Base-by-base conservation (phyloP, 257 asterid genomes). In the Petrea volubilis region DNA sequence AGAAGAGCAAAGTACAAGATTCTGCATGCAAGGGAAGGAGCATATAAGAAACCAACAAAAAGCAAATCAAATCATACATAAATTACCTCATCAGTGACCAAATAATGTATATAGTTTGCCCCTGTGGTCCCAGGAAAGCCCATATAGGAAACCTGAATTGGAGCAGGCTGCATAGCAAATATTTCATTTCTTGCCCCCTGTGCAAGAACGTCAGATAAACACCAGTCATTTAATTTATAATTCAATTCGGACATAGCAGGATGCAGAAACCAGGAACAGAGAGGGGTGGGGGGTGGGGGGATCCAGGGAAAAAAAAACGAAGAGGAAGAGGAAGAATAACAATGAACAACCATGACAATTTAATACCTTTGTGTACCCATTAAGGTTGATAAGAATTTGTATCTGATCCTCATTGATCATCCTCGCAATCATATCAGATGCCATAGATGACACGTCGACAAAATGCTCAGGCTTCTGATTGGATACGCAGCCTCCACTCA, bases 131-230 rank as follows among this genome's bases (percentile, higher is more conserved):
- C 99, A 23, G 99, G 99, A 76, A 95, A 95, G 62, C 99, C 99
- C 99, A 95, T 95, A 67, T 95, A 95, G 23, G 99, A 95, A 75
- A 95, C 98, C 87, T 95, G 99, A 84, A 95, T 88, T 20, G 99
- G 99, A 75, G 99, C 98, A 40, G 99, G 99, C 78, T 90, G 96
- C 98, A 95, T 92, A 67, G 99, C 93, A 83, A 95, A 95, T 81
- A 95, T 86, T 83, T 95, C 99, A 76, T 95, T 95, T 81, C 99
- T 87, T 27, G 98, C 99, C n/a, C 99, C 99, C 99, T 95, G n/a
- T n/a, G 81, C 64, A 70, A 65, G 47, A 66, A 50, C 15, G 53
- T n/a, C 24, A 46, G 3, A 77, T 18, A 65, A 46, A 67, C 25
- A 50, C 58, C 44, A 55, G 52, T 9, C 21, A 64, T 34, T 65